Conservation (phyloP, 2,329 filamentous ascomycete species). For the Colletotrichum chlorophyti region DNA sequence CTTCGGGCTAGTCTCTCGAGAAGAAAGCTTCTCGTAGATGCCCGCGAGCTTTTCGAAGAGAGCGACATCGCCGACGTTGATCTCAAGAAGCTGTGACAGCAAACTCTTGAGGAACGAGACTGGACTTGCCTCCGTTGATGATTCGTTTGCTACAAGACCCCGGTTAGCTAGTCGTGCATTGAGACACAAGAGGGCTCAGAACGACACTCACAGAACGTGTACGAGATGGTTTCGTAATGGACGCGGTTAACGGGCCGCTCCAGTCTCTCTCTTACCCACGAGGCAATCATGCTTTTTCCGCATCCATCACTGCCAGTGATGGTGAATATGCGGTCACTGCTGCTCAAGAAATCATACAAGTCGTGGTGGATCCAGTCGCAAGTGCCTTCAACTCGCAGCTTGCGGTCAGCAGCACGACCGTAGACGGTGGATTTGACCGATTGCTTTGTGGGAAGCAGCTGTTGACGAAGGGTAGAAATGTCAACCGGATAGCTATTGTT, state of each 20-base stretch:
- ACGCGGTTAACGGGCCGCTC: slow-evolving; percentile 43
- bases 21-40: slow-evolving; percentile 35
- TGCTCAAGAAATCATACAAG: slow-evolving; percentile 42
- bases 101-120: slow-evolving; percentile 44
- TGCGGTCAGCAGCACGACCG: slow-evolving; percentile 43
- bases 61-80: slow-evolving; percentile 43
- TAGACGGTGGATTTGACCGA: slow-evolving; percentile 39
- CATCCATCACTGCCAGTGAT: slow-evolving; percentile 42
- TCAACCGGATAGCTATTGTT: slow-evolving; percentile 31
- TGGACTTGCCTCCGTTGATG: slow-evolving; percentile 37
- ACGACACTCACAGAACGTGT: slow-evolving; percentile 43
- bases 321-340: slow-evolving; percentile 41
- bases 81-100: slow-evolving; percentile 45
- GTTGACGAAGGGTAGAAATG: slow-evolving; percentile 39
- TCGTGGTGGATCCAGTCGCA: slow-evolving; percentile 46
- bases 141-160: slow-evolving; percentile 34
- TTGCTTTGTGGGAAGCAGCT: slow-evolving; percentile 35
- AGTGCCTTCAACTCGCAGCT: slow-evolving; percentile 45
- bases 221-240: slow-evolving; percentile 43
- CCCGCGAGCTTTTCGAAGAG: slow-evolving; percentile 40
- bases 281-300: slow-evolving; percentile 46
- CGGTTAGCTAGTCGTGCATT: neutral
- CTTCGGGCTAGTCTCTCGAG: slow-evolving; percentile 32
- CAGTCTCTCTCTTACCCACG: slow-evolving; percentile 48
- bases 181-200: too few relatives aligned